These are phyloP conservation scores for Cicer judaicum DNA, from an alignment of 306 rosid genomes.

Conservation along the genomic window DNA sequence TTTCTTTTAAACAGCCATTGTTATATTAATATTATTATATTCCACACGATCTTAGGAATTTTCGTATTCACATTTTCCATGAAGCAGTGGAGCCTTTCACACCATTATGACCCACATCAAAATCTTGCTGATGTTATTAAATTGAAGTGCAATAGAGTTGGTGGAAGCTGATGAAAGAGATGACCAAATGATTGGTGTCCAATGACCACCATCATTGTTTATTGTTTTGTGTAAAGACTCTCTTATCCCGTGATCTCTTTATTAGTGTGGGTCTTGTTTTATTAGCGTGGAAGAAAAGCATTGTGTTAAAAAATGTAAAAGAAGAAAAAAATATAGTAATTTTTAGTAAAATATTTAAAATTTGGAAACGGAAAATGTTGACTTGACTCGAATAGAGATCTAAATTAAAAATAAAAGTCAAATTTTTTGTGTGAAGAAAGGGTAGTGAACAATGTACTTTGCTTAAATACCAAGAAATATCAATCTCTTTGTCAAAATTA, in stretches of 20 bases:
- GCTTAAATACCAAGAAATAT: conserved; percentile 32
- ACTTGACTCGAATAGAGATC: neutral
- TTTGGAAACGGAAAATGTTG: neutral
- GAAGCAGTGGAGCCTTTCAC: conserved; percentile 18
- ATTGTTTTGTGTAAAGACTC: neutral
- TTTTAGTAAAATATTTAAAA: neutral
- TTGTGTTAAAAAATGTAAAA: neutral
- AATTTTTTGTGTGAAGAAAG: neutral
- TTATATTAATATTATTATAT: neutral
- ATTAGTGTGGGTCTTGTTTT: conserved; percentile 26
- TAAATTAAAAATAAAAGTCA: conserved; percentile 16
- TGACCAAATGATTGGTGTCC: conserved; percentile 47
- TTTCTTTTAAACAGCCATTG: neutral
- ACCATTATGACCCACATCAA: conserved; percentile 15
- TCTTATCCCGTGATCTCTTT: conserved; percentile 4
- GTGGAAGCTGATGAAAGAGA: conserved; percentile 46
- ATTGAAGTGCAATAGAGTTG: conserved; percentile 32
- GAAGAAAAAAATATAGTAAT: neutral
- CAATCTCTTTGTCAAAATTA: neutral
- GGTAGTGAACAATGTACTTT: neutral
- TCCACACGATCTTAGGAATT: conserved; percentile 14
- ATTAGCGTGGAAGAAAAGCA: conserved; percentile 28
- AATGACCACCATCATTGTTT: conserved; percentile 17
- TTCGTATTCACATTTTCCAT: neutral
- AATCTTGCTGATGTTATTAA: conserved; percentile 18